A percentile compares a stretch with the other conserved stretches of the same genome.
Conservation (phyloP, 768 basidiomycete genomes). For the Suillus plorans region DNA sequence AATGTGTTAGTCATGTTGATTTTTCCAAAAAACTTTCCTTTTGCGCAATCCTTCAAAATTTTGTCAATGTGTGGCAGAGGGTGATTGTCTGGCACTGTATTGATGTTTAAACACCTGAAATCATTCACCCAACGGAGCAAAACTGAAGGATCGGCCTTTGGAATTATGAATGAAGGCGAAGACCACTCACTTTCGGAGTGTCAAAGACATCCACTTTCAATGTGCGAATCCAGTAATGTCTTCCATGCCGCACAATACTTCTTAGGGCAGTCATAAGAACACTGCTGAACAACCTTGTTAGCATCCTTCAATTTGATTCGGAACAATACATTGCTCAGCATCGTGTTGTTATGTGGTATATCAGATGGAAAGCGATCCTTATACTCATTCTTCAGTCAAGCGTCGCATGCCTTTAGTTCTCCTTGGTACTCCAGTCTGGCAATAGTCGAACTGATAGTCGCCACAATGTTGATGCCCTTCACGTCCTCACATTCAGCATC, state of each 20-base stretch:
- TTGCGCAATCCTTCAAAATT: too few relatives aligned
- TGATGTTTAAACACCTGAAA: too few relatives aligned
- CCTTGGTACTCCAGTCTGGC: too few relatives aligned
- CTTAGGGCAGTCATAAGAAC: conserved; percentile 32
- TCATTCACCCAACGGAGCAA: conserved; percentile 31
- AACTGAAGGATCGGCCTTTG: conserved; percentile 25
- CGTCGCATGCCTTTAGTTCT: too few relatives aligned
- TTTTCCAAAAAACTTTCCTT: too few relatives aligned
- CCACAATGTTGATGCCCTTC: too few relatives aligned
- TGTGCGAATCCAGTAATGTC: conserved; percentile 32
- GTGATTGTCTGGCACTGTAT: too few relatives aligned
- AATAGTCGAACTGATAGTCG: too few relatives aligned
- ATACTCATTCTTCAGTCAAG: too few relatives aligned
- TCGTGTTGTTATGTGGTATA: conserved; percentile 22
- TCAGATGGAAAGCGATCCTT: conserved; percentile 24
- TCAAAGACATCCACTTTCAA: conserved; percentile 31
- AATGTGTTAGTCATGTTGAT: too few relatives aligned
- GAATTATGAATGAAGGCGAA: conserved; percentile 39
- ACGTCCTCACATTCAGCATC: too few relatives aligned
- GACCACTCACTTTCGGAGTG: conserved; percentile 29
- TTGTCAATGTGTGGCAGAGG: too few relatives aligned
- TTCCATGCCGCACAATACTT: conserved; percentile 36
- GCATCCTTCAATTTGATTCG: conserved; percentile 31
- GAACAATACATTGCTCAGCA: conserved; percentile 25
- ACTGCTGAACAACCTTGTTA: conserved; percentile 17